Evolutionary conservation across 2,329 filamentous ascomycete species (phyloP).

Genomic region (Epichloe sylvatica): DNA sequence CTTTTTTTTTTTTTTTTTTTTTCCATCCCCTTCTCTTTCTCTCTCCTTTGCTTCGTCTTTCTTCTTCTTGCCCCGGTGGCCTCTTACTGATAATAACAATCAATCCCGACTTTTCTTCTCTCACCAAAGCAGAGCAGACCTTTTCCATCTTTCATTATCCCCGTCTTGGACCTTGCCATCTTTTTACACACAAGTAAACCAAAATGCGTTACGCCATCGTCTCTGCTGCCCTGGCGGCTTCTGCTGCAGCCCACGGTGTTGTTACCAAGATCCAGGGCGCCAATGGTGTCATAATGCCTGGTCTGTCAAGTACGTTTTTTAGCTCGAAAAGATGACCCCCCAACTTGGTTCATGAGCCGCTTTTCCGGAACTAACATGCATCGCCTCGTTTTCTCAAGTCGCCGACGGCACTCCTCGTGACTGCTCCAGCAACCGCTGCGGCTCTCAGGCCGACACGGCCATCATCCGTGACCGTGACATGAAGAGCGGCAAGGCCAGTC

Average conservation of each 20-base stretch:
- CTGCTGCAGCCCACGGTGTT: constrained; percentile 44
- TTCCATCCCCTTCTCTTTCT: neutral
- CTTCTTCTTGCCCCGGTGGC: neutral
- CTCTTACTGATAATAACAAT: neutral
- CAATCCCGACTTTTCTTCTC: neutral
- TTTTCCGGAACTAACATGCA: constrained; percentile 1
- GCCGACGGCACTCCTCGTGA: constrained; percentile 54
- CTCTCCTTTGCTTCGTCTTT: neutral
- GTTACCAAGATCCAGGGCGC: constrained; percentile 42
- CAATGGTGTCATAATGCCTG: constrained; percentile 50
- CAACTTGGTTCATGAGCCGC: neutral
- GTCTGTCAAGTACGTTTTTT: constrained; percentile 25
- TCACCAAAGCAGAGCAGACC: neutral
- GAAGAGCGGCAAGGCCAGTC: constrained; percentile 33
- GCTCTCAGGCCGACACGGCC: constrained; percentile 55
- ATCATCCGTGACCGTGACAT: constrained; percentile 52
- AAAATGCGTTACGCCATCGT: constrained; percentile 19
- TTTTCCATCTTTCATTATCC: neutral
- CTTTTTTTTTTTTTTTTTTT: neutral
- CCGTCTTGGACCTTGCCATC: neutral
- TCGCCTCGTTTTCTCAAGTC: constrained; percentile 25
- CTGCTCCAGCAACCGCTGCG: constrained; percentile 46
- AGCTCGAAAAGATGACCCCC: neutral
- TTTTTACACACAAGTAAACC: neutral
- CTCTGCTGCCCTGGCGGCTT: constrained; percentile 25